Evolutionary conservation across 805 yeast species (phyloP).

Genomic region (Wickerhamiella nectarea): DNA sequence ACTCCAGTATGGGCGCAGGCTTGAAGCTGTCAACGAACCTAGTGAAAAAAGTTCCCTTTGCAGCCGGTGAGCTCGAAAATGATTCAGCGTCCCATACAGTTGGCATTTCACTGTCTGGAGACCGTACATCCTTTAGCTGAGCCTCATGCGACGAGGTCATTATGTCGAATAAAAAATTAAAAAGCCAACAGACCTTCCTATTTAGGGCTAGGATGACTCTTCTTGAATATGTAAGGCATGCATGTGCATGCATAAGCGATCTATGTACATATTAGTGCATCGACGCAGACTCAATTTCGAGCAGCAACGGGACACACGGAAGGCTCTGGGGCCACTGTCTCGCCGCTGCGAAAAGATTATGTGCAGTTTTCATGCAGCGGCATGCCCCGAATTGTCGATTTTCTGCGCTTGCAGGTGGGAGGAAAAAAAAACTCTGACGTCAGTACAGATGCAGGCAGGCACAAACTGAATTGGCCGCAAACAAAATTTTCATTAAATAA

Average conservation of each 20-base stretch:
- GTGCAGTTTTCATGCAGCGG: not conserved
- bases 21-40: constrained; percentile 14
- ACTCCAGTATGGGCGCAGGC: constrained; percentile 11
- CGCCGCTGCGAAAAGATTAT: not conserved
- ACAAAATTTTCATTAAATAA: constrained; percentile 33
- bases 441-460: not conserved
- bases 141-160: not conserved
- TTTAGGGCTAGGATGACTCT: not conserved
- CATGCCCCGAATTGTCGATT: not conserved
- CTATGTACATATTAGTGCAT: not conserved
- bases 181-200: not conserved
- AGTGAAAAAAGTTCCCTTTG: not conserved
- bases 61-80: not conserved
- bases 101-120: not conserved
- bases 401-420: not conserved
- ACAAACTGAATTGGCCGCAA: not conserved
- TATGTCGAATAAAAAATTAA: too few species aligned
- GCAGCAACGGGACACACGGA: not conserved
- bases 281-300: not conserved
- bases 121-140: not conserved
- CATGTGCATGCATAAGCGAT: not conserved
- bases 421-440: not conserved
- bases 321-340: too few species aligned
- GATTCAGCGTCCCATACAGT: not conserved
- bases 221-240: not conserved